Evolutionary conservation across 2,329 filamentous ascomycete genomes (phyloP).

Genomic region (Pezicula radicicola): DNA sequence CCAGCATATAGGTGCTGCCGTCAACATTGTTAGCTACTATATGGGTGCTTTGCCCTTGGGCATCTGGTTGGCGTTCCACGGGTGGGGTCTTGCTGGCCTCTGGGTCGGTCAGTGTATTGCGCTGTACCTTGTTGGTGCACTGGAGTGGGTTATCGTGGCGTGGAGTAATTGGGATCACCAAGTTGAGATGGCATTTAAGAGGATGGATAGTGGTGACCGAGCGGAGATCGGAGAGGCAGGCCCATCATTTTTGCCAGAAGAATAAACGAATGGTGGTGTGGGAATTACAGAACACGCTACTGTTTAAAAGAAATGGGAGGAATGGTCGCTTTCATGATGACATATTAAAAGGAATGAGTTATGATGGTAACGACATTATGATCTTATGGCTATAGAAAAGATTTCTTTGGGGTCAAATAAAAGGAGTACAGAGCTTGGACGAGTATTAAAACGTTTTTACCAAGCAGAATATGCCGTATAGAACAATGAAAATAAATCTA

Average conservation of each 20-base stretch:
- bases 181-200: constrained; percentile 66
- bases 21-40: constrained; percentile 84
- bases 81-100: constrained; percentile 76
- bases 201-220: constrained; percentile 54
- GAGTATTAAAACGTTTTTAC: no score
- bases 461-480: no score
- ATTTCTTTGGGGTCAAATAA: no score
- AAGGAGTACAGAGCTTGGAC: no score
- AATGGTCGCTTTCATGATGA: not conserved
- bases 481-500: no score
- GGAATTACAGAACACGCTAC: not conserved
- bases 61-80: constrained; percentile 81
- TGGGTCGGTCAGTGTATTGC: constrained; percentile 85
- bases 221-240: constrained; percentile 14
- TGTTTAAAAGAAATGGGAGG: not conserved
- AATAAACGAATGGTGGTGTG: constrained; percentile 4
- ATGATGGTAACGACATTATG: not conserved
- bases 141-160: constrained; percentile 79
- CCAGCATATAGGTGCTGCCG: constrained; percentile 79
- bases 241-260: not conserved
- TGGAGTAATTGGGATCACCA: constrained; percentile 75
- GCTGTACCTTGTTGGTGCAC: constrained; percentile 71
- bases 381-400: no score
- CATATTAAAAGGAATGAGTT: not conserved
- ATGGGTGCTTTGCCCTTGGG: constrained; percentile 76